Percentiles rank a stretch among this genome's conserved stretches.
phyloP scores from a whole-genome alignment of 805 yeast genomes.

The Lipomyces chichibuensis region DNA sequence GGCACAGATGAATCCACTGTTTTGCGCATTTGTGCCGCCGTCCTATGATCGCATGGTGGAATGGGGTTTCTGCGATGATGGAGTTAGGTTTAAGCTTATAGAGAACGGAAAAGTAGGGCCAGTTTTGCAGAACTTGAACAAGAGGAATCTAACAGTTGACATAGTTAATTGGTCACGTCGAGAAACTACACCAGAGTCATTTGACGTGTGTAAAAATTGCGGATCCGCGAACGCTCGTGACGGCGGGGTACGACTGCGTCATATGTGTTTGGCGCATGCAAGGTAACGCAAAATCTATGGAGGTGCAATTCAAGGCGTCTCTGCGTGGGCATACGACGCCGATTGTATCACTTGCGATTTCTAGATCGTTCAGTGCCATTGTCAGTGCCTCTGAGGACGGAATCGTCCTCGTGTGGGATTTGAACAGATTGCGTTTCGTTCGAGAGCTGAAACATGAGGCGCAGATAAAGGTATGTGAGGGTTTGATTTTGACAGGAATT shows the following conservation, averaged over 20 bases:
- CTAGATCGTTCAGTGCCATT: constrained; percentile 58
- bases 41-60: constrained; percentile 34
- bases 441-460: constrained; percentile 42
- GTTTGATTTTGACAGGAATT: neutral
- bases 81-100: constrained; percentile 35
- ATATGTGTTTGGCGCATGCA: constrained; percentile 48
- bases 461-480: constrained; percentile 15
- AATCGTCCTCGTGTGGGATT: constrained; percentile 64
- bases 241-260: constrained; percentile 35
- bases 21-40: constrained; percentile 32
- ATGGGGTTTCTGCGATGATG: constrained; percentile 37
- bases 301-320: constrained; percentile 39
- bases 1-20: constrained; percentile 27
- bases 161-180: constrained; percentile 33
- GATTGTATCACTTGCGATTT: constrained; percentile 53
- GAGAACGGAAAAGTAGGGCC: constrained; percentile 32
- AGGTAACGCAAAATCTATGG: constrained; percentile 27
- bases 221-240: constrained; percentile 34
- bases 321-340: constrained; percentile 61
- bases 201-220: constrained; percentile 31
- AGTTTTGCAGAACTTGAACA: no score
- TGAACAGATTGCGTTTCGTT: constrained; percentile 55
- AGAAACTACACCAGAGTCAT: constrained; percentile 30
- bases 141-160: neutral
- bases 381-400: constrained; percentile 62